Conservation (phyloP, 2,329 filamentous ascomycete species). For the Fusarium avenaceum region DNA sequence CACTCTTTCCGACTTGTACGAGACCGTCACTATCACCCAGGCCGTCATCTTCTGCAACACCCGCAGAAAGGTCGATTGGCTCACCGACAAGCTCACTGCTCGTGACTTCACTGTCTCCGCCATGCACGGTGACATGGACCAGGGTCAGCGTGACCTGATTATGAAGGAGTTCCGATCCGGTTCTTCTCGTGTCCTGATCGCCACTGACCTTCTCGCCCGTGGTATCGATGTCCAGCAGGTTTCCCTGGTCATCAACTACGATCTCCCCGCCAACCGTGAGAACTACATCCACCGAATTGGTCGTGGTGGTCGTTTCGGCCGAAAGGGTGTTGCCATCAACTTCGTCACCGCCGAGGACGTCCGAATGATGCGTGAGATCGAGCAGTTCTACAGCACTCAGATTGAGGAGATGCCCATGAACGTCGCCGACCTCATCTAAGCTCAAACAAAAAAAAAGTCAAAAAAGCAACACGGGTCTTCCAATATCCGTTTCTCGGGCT, state of each 20-base stretch:
- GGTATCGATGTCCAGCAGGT: conserved; percentile 99
- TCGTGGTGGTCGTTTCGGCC: conserved; percentile 99
- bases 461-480: conserved; percentile 43
- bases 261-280: conserved; percentile 97
- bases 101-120: conserved; percentile 99
- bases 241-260: conserved; percentile 99
- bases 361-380: conserved; percentile 99
- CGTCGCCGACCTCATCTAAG: conserved; percentile 81
- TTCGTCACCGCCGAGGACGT: conserved; percentile 99
- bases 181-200: conserved; percentile 97
- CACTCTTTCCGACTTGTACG: conserved; percentile 98
- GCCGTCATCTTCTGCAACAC: conserved; percentile 99
- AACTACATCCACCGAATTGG: conserved; percentile 99
- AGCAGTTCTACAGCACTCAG: conserved; percentile 99
- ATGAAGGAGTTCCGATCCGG: conserved; percentile 99
- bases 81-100: conserved; percentile 98
- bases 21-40: conserved; percentile 99
- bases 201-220: conserved; percentile 97
- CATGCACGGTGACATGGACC: conserved; percentile 99
- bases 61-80: conserved; percentile 99
- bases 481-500: conserved; percentile 45
- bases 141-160: conserved; percentile 96
- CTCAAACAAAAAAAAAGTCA: conserved; percentile 40
- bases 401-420: conserved; percentile 99
- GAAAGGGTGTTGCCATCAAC: conserved; percentile 99